Evolutionary conservation across 768 basidiomycete genomes (phyloP), one percentile per base, ranked within the genome.

Genomic region (Trametes punicea): DNA sequence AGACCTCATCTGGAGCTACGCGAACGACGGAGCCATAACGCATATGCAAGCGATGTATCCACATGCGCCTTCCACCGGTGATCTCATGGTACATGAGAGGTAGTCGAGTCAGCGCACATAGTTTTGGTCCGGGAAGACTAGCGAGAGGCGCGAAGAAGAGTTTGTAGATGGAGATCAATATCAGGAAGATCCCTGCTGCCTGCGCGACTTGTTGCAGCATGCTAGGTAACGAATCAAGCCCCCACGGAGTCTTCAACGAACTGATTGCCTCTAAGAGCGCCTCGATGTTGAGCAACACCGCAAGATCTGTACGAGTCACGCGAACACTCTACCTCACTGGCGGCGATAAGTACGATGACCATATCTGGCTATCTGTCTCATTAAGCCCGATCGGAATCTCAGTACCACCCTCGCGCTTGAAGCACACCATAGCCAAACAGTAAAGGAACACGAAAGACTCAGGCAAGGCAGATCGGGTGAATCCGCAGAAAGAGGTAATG

Each of bases 41-140:
- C 15, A 51, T 5, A 31, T 65, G 64, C 18, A 65, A 29, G 3
- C 23, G 41, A 45, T 65, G 64, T 15, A 62, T 59, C 56, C 59
- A 65, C 38, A 33, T 26, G 11, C 59, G 48, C 11, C 64, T 39
- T 20, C 38, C 42, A 6, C 64, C 53, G 2, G 46, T 50, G 48
- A 62, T 59, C 31, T 65, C 64, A 20, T 61, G 53, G 51, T 61
- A 62, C 56, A 65, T 60, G 26, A 65, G 52, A 2, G 50, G 58
- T 2, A 62, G 50, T 2, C 61, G 51, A 2, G 61, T 60, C 2
- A 59, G 15, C 21, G 56, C 56, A 18, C 56, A 54, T 39, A 62
- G 10, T 21, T 29, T 30, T 3, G 64, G 64, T 5, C 64, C 64
- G 0, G 61, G 61, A 3, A 62, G 33, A 1, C 27, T 41, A 15